Base-by-base conservation (phyloP, 164 flowering plant genomes). In the Chimonanthus praecox region DNA sequence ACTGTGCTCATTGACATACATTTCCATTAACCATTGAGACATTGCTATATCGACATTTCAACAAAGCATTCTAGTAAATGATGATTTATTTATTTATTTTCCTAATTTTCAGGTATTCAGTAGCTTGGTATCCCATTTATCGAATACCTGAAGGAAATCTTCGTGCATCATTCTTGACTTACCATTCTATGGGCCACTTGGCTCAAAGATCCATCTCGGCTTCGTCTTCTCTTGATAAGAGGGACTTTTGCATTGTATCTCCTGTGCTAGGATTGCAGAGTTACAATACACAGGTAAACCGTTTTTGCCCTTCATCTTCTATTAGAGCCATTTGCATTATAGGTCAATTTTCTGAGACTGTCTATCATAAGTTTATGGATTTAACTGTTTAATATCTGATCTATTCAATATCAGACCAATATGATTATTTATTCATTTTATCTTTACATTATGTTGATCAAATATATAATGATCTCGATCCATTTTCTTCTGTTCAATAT, bases 101-200 rank as follows among this genome's bases (percentile, higher is more conserved):
- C 65, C 73, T 45, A 49, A 47, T 33, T 78, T 74, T 60, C 73
- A 78, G 80, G 80, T 78, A 71, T 71, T 78, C 80, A 67, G 80
- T 78, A 43, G 80, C 80, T 44, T 78, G 80, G 80, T 78, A 78
- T 74, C 80, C 80, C 9, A 78, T 78, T 58, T 78, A 78, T 71
- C 67, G 80, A 68, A 78, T 78, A 47, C 80, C 77, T 66, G 80
- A 71, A 60, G 80, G 80, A 20, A 78, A 61, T 44, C 49, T 78
- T 45, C 74, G 77, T 49, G 77, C 80, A 49, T 66, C 80, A 49
- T 78, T 78, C 60, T 50, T 78, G 72, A 78, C 80, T 18, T 78
- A 74, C 51, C 80, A 78, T 71, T 74, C 77, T 70, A 54, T 78
- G 4, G 80, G 80, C 46, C 69, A 78, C 60, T 71, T 66, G 16